Evolutionary conservation across 2,329 filamentous ascomycete species (phyloP), one percentile per base, ranked within the genome.

Genomic region (Fusarium nodosum): DNA sequence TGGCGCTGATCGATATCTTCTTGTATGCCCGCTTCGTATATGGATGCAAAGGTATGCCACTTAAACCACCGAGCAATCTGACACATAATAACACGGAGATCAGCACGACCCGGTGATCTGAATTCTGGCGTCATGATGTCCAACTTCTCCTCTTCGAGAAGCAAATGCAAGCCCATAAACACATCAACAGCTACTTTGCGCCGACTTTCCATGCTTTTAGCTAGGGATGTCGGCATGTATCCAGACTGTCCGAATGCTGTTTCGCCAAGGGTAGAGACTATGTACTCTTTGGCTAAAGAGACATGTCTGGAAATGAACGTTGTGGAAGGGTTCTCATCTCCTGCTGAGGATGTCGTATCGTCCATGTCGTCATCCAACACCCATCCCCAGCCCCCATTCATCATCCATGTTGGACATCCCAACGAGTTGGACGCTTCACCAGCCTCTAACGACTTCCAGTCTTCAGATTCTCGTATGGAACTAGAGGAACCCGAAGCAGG

Each of bases 91-190:
- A 92, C 89, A n/a, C 88, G 87, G 24, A 98, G 74, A 48, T 87
- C 83, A 12, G 79, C 77, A 28, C 82, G 79, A 0, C 84, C 81
- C 0, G 82, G 80, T 5, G 83, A 82, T 3, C 74, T 69, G 39
- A 81, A 80, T 52, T 85, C 83, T 0, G 83, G 80, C 0, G 79
- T 79, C 66, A 84, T 82, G 7, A 90, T 86, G 64, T 93, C 88
- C 3, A 99, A 86, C 76, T 97, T 98, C 66, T 92, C 86, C 77
- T 99, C 96, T 77, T 99, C 95, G 0, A 92, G 86, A n/a, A 97
- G 82, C 5, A 98, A 83, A 80, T 99, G 96, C 15, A 99, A 83
- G 1, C 88, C 91, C 68, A 97, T 83, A 38, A 95, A 86, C 53
- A 92, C 84, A 74, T 92, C 87, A 76, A 91, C 82, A 34, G 91